Evolutionary conservation across 73 alveolate species (phyloP).

Genomic region (Paraurostyla sp.): DNA sequence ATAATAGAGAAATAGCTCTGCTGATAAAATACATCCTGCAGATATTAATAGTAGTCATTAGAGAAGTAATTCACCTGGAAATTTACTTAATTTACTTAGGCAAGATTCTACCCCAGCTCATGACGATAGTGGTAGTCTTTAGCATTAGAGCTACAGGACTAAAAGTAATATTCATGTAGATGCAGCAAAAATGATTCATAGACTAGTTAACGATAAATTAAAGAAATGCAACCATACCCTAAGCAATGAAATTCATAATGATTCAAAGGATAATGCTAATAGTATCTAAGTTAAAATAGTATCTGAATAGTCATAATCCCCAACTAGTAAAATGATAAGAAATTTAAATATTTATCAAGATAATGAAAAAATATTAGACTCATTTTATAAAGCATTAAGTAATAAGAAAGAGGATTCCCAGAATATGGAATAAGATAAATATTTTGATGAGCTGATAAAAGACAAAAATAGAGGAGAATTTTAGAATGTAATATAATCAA

Average conservation of each 20-base stretch:
- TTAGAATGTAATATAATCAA: too few species aligned
- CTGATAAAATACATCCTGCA: neutral
- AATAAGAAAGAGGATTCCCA: neutral
- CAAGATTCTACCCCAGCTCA: neutral
- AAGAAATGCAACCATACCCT: neutral
- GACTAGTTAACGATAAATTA: neutral
- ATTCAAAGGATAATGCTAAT: neutral
- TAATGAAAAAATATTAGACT: slow-evolving; percentile 21
- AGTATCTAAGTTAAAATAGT: neutral
- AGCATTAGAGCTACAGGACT: neutral
- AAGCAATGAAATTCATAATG: neutral
- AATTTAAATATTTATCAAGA: slow-evolving; percentile 26
- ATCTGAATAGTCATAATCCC: neutral
- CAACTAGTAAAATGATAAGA: neutral
- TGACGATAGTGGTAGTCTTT: neutral
- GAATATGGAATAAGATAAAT: slow-evolving; percentile 17
- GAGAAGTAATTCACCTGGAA: neutral
- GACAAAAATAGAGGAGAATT: too few species aligned
- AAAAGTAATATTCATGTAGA: slow-evolving; percentile 7
- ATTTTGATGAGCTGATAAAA: neutral
- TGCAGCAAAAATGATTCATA: slow-evolving; percentile 54
- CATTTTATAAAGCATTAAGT: neutral
- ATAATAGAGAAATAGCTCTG: neutral
- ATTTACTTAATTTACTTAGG: neutral
- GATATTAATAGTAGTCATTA: neutral